phyloP scores from a whole-genome alignment of 805 yeast genomes.

The Yarrowia divulgata region DNA sequence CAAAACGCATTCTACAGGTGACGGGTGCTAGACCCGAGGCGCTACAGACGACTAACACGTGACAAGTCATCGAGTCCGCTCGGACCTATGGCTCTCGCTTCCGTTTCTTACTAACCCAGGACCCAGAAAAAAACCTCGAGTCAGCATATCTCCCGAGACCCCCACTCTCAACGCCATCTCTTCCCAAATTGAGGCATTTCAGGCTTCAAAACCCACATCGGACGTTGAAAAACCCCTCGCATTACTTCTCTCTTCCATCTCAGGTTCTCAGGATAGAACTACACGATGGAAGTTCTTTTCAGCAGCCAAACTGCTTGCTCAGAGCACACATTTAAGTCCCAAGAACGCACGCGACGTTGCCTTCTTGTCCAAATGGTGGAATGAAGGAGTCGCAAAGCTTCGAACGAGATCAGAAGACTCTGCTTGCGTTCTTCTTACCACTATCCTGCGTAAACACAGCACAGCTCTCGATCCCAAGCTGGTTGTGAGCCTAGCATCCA shows the following conservation, averaged over 20 bases:
- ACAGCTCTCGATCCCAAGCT: constrained; percentile 14
- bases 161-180: not conserved
- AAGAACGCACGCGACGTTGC: not conserved
- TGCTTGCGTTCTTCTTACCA: constrained; percentile 6
- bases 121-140: constrained; percentile 13
- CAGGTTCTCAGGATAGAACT: constrained; percentile 17
- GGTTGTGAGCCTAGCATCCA: not conserved
- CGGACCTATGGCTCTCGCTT: too few relatives aligned
- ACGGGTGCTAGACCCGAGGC: too few relatives aligned
- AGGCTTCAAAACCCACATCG: not conserved
- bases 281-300: constrained; percentile 22
- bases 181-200: constrained; percentile 7
- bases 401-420: constrained; percentile 26
- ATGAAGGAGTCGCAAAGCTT: constrained; percentile 1
- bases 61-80: too few relatives aligned
- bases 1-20: too few relatives aligned
- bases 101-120: constrained; percentile 1
- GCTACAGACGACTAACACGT: too few relatives aligned
- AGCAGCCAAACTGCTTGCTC: not conserved
- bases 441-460: not conserved
- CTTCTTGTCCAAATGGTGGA: constrained; percentile 4
- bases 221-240: not conserved
- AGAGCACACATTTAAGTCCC: not conserved
- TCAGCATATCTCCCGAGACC: not conserved
- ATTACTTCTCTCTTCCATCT: not conserved